phyloP scores from a whole-genome alignment of 495 filamentous ascomycete species.

The Lepidopterella palustris region DNA sequence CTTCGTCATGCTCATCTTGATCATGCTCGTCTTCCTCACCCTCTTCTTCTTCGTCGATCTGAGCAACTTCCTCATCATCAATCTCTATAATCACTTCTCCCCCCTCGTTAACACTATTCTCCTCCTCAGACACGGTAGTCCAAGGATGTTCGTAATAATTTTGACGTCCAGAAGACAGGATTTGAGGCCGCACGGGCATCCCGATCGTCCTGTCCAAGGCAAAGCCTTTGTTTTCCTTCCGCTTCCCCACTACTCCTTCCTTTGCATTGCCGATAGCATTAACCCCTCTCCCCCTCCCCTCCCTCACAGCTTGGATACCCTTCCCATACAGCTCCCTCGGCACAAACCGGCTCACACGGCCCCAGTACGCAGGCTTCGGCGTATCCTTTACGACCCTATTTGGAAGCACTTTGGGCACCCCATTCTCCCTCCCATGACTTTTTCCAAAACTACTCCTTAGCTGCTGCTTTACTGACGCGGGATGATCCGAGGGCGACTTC shows the following conservation, averaged over 20 bases:
- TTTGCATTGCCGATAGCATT: conserved; percentile 15
- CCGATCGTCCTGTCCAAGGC: too few relatives aligned
- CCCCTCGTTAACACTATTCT: too few relatives aligned
- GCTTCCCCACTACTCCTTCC: neutral
- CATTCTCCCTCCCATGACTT: neutral
- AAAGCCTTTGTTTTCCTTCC: too few relatives aligned
- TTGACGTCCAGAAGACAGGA: too few relatives aligned
- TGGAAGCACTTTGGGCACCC: neutral
- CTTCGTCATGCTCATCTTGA: conserved; percentile 4
- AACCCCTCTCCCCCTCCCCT: neutral
- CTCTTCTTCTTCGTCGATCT: too few relatives aligned
- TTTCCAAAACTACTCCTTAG: neutral
- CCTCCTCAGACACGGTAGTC: too few relatives aligned
- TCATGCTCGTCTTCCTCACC: conserved; percentile 3
- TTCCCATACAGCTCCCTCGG: conserved; percentile 35
- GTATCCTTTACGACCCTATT: neutral
- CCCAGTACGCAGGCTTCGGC: conserved; percentile 20
- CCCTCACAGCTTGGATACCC: conserved; percentile 17
- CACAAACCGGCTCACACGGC: conserved; percentile 33
- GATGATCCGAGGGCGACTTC: neutral
- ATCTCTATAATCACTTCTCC: too few relatives aligned
- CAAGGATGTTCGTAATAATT: too few relatives aligned
- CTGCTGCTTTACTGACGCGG: neutral
- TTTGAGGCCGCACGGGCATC: too few relatives aligned
- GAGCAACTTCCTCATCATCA: too few relatives aligned